These are phyloP conservation scores for Canavalia ensiformis DNA, from an alignment of 306 rosid genomes.

Conservation along the genomic window DNA sequence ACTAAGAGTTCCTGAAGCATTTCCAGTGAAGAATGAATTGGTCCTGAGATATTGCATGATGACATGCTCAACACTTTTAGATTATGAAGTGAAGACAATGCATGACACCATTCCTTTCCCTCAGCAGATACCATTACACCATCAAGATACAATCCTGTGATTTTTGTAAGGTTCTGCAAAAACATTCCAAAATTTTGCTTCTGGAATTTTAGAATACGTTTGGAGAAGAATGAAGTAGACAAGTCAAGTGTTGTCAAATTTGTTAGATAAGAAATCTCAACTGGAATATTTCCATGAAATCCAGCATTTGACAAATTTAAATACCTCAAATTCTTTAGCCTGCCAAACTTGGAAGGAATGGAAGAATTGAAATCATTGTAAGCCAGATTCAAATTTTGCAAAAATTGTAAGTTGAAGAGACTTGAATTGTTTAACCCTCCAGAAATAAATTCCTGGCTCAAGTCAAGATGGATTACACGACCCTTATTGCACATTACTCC, in stretches of 20 bases:
- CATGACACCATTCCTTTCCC: constrained; percentile 58
- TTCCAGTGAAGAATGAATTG: constrained; percentile 46
- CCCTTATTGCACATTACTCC: constrained; percentile 58
- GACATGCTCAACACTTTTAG: constrained; percentile 47
- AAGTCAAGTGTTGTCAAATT: constrained; percentile 44
- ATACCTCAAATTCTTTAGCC: constrained; percentile 33
- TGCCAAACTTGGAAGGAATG: constrained; percentile 45
- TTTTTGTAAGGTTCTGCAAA: constrained; percentile 45
- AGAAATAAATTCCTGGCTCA: constrained; percentile 40
- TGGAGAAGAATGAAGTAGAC: not conserved
- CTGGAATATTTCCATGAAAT: constrained; percentile 46
- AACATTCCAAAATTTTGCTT: constrained; percentile 34
- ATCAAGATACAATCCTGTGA: constrained; percentile 54
- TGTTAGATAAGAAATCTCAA: constrained; percentile 48
- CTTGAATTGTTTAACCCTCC: constrained; percentile 47
- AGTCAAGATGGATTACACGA: constrained; percentile 31
- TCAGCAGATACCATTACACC: constrained; percentile 49
- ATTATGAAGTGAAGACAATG: constrained; percentile 17
- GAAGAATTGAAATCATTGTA: not conserved
- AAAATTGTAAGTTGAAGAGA: constrained; percentile 45
- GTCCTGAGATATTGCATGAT: constrained; percentile 44
- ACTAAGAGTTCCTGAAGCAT: constrained; percentile 4
- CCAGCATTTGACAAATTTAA: constrained; percentile 49
- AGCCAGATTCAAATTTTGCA: constrained; percentile 47
- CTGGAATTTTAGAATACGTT: constrained; percentile 28